phyloP scores from a whole-genome alignment of 1,284 basidiomycete species.

The Ustilago cynodontis region DNA sequence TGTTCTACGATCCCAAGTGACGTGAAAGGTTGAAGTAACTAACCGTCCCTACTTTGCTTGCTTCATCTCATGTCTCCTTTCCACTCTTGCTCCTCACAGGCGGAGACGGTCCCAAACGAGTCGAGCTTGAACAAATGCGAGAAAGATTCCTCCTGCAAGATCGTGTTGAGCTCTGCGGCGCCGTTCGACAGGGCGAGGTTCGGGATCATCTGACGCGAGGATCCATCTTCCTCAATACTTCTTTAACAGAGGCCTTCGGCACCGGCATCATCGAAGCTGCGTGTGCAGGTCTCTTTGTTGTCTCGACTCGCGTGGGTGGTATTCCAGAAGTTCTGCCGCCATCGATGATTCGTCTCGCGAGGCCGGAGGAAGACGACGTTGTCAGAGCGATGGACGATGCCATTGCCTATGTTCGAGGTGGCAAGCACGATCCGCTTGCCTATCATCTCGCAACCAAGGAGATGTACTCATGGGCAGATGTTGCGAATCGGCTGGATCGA shows the following conservation, averaged over 20 bases:
- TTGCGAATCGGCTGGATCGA: slow-evolving; percentile 82
- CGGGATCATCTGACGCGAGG: slow-evolving; percentile 83
- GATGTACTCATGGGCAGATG: slow-evolving; percentile 91
- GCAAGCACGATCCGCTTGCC: slow-evolving; percentile 80
- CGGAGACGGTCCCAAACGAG: slow-evolving; percentile 94
- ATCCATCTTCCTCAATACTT: slow-evolving; percentile 93
- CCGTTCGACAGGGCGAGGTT: slow-evolving; percentile 84
- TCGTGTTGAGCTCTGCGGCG: slow-evolving; percentile 87
- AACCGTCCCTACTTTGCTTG: slow-evolving; percentile 68
- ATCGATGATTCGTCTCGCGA: slow-evolving; percentile 93
- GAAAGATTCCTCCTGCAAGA: slow-evolving; percentile 91
- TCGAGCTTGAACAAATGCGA: slow-evolving; percentile 94
- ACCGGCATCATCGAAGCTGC: slow-evolving; percentile 97
- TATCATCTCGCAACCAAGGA: slow-evolving; percentile 82
- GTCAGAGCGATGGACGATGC: slow-evolving; percentile 85
- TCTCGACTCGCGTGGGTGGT: slow-evolving; percentile 92
- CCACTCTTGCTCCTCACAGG: slow-evolving; percentile 17
- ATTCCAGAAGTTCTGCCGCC: slow-evolving; percentile 93
- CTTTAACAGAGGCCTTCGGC: slow-evolving; percentile 95
- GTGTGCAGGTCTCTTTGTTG: slow-evolving; percentile 91
- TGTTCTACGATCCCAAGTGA: background rate
- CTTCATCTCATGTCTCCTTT: background rate
- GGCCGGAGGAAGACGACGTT: slow-evolving; percentile 87
- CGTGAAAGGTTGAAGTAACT: background rate
- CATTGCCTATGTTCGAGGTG: slow-evolving; percentile 78